Conservation (phyloP, 306 rosid genomes). For the Pyrus bretschneideri region DNA sequence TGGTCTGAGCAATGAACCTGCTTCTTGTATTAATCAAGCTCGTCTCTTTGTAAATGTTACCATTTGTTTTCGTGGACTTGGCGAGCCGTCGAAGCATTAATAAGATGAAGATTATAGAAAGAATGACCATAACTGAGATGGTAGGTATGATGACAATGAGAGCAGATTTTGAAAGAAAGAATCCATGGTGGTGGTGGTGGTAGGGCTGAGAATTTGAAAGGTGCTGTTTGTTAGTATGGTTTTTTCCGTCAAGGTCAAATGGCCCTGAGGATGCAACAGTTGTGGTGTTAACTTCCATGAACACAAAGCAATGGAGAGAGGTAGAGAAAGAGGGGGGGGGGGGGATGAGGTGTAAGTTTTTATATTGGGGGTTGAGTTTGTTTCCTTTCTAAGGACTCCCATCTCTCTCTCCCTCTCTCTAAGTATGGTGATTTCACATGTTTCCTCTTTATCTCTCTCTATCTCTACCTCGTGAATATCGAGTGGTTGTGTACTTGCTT, state of each 20-base stretch:
- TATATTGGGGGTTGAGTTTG: constrained; percentile 17
- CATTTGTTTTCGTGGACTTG: constrained; percentile 35
- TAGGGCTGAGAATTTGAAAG: constrained; percentile 24
- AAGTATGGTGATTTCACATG: constrained; percentile 16
- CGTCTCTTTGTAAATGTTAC: constrained; percentile 27
- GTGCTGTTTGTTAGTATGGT: constrained; percentile 26
- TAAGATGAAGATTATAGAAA: constrained; percentile 41
- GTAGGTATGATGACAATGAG: constrained; percentile 37
- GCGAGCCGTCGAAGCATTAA: constrained; percentile 46
- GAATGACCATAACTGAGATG: constrained; percentile 25
- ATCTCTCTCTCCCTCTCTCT: constrained; percentile 24
- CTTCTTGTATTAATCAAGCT: constrained; percentile 35
- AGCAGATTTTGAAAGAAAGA: constrained; percentile 47
- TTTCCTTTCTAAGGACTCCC: constrained; percentile 19
- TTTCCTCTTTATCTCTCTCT: constrained; percentile 6
- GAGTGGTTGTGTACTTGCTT: constrained; percentile 20
- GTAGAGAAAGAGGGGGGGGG: constrained; percentile 20
- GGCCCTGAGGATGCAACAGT: constrained; percentile 32
- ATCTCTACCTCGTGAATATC: constrained; percentile 37
- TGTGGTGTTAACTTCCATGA: constrained; percentile 58
- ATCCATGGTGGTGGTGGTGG: constrained; percentile 20
- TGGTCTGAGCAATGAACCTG: constrained; percentile 52
- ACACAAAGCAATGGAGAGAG: constrained; percentile 23
- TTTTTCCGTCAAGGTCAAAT: constrained; percentile 7
- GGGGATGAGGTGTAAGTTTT: constrained; percentile 21